Conservation (phyloP, 108 stramenopile species). For the Skeletonema marinoi region DNA sequence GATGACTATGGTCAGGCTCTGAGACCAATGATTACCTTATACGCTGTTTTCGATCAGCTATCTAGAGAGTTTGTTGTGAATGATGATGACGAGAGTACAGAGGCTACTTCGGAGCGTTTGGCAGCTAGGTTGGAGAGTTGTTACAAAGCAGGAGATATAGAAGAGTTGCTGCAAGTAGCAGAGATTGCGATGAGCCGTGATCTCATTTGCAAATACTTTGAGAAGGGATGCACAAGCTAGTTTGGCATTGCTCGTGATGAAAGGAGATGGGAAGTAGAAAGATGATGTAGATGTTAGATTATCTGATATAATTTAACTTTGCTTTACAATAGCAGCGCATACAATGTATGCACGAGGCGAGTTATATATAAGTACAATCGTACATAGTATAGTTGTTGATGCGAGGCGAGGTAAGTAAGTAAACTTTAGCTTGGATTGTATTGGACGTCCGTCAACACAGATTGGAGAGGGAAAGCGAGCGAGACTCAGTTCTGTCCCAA, state of each 20-base stretch:
- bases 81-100: slow-evolving; percentile 60
- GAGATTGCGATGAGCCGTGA: slow-evolving; percentile 58
- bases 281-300: too few relatives aligned
- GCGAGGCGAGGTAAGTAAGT: too few relatives aligned
- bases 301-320: too few relatives aligned
- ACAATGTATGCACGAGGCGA: too few relatives aligned
- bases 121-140: slow-evolving; percentile 61
- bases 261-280: too few relatives aligned
- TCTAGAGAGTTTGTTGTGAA: slow-evolving; percentile 64
- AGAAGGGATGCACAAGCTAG: slow-evolving; percentile 50
- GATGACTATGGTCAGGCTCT: slow-evolving; percentile 65
- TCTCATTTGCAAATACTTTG: slow-evolving; percentile 68
- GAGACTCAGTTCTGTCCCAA: too few relatives aligned
- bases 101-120: slow-evolving; percentile 55
- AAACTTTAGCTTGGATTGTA: too few relatives aligned
- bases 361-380: too few relatives aligned
- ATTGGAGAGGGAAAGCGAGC: too few relatives aligned
- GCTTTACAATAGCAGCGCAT: too few relatives aligned
- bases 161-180: slow-evolving; percentile 64
- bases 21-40: slow-evolving; percentile 77
- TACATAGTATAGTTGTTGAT: too few relatives aligned
- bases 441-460: too few relatives aligned
- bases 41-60: slow-evolving; percentile 74
- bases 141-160: slow-evolving; percentile 55
- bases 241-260: not conserved